phyloP scores from a whole-genome alignment of 768 basidiomycete species.

The Boletus vinaceobasis region DNA sequence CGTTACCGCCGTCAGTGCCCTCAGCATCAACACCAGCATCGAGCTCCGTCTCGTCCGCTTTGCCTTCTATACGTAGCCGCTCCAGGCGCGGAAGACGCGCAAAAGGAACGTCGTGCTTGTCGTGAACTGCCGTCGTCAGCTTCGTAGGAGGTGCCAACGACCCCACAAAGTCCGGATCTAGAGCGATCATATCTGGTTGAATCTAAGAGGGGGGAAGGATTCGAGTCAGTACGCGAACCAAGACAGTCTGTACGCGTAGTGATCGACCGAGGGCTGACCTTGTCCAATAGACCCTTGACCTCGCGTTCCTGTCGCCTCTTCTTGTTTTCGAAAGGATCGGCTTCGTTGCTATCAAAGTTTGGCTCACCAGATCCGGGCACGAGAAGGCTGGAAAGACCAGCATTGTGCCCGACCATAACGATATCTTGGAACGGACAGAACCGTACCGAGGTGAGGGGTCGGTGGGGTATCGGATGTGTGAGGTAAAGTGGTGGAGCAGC shows the following conservation, averaged over 20 bases:
- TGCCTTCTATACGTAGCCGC: slow-evolving; percentile 55
- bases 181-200: slow-evolving; percentile 87
- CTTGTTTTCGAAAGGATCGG: slow-evolving; percentile 91
- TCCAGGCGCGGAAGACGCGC: slow-evolving; percentile 78
- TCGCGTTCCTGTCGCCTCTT: slow-evolving; percentile 83
- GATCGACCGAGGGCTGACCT: slow-evolving; percentile 43
- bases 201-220: slow-evolving; percentile 45
- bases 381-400: slow-evolving; percentile 79
- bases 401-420: slow-evolving; percentile 72
- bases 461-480: slow-evolving; percentile 78
- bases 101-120: slow-evolving; percentile 53
- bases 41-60: slow-evolving; percentile 65
- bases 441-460: slow-evolving; percentile 70
- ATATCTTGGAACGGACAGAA: slow-evolving; percentile 91
- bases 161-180: slow-evolving; percentile 76
- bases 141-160: slow-evolving; percentile 60
- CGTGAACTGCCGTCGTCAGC: slow-evolving; percentile 48
- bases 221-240: background rate
- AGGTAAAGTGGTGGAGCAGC: slow-evolving; percentile 79
- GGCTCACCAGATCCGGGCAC: slow-evolving; percentile 93
- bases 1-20: slow-evolving; percentile 30
- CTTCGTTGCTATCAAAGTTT: slow-evolving; percentile 90
- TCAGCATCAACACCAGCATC: slow-evolving; percentile 33
- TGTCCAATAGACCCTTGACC: slow-evolving; percentile 86
- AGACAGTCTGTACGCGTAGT: background rate